Conservation (phyloP, 2,329 filamentous ascomycete genomes). For the Paracamarosporium sp. region DNA sequence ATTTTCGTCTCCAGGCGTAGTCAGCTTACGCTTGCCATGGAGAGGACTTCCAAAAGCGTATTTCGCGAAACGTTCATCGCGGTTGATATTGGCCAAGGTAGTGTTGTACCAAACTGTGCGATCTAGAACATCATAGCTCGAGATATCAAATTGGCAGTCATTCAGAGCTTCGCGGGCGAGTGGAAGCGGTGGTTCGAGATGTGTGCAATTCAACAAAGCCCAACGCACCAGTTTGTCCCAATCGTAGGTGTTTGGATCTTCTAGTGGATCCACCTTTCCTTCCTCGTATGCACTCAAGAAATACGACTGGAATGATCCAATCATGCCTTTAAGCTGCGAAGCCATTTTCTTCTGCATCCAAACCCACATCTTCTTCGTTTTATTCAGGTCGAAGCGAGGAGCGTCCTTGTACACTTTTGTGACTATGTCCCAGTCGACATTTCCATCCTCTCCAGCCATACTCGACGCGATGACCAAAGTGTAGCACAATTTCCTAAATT, state of each 20-base stretch:
- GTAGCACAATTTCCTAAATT: slow-evolving; percentile 39
- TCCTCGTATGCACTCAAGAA: slow-evolving; percentile 72
- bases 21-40: slow-evolving; percentile 13
- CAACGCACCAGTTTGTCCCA: slow-evolving; percentile 72
- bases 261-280: slow-evolving; percentile 65
- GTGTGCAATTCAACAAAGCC: slow-evolving; percentile 59
- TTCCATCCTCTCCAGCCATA: slow-evolving; percentile 44
- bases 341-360: slow-evolving; percentile 42
- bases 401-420: slow-evolving; percentile 46
- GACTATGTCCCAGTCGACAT: slow-evolving; percentile 52
- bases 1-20: slow-evolving; percentile 12
- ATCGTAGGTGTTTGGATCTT: slow-evolving; percentile 69
- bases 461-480: slow-evolving; percentile 39
- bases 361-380: slow-evolving; percentile 47
- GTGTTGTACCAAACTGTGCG: slow-evolving; percentile 34
- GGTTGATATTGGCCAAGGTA: slow-evolving; percentile 27
- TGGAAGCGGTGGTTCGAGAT: slow-evolving; percentile 34
- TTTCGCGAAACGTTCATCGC: slow-evolving; percentile 33
- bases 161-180: slow-evolving; percentile 23
- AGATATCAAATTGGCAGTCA: slow-evolving; percentile 34
- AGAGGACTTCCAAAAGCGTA: slow-evolving; percentile 33
- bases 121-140: slow-evolving; percentile 33
- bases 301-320: slow-evolving; percentile 67
- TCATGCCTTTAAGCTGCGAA: slow-evolving; percentile 62
- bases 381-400: slow-evolving; percentile 38